Percentiles rank a stretch among this genome's conserved stretches.
These are phyloP conservation scores for Entomortierella parvispora DNA, from an alignment of 192 early-diverging fungal species.

Conservation along the genomic window DNA sequence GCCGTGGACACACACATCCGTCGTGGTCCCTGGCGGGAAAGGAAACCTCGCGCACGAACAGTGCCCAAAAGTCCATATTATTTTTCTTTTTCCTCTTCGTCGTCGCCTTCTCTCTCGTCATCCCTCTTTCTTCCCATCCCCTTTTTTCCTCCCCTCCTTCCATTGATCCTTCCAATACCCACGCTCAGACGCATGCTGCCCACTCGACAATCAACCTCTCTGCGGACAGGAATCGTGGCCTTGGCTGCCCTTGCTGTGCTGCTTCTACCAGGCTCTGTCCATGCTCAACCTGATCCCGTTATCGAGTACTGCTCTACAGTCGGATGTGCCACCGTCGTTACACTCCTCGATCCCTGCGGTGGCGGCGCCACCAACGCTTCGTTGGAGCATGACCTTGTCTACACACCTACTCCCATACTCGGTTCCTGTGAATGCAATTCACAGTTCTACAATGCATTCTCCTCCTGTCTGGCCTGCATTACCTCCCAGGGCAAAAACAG, in stretches of 20 bases:
- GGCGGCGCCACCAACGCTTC: constrained; percentile 35
- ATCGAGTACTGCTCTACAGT: constrained; percentile 15
- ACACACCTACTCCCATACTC: constrained; percentile 31
- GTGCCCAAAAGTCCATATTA: background rate
- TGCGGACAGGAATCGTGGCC: background rate
- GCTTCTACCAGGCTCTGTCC: background rate
- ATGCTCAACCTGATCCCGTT: constrained; percentile 19
- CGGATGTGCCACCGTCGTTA: constrained; percentile 20
- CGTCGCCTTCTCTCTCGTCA: background rate
- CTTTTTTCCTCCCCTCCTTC: background rate
- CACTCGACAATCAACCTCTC: background rate
- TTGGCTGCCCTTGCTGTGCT: background rate
- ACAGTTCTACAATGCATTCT: constrained; percentile 40
- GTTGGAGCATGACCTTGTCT: constrained; percentile 29
- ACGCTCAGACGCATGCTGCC: background rate
- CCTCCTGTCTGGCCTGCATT: constrained; percentile 26
- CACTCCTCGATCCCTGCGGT: constrained; percentile 30
- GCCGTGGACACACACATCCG: no score
- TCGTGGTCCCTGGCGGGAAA: no score
- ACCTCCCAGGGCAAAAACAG: constrained; percentile 25
- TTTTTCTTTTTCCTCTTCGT: background rate
- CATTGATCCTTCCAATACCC: background rate
- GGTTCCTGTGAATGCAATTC: constrained; percentile 47
- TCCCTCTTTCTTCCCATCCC: background rate
- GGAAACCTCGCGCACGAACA: no score